These are phyloP conservation scores for Herpetomonas muscarum DNA, from an alignment of 208 protist species.

Conservation along the genomic window DNA sequence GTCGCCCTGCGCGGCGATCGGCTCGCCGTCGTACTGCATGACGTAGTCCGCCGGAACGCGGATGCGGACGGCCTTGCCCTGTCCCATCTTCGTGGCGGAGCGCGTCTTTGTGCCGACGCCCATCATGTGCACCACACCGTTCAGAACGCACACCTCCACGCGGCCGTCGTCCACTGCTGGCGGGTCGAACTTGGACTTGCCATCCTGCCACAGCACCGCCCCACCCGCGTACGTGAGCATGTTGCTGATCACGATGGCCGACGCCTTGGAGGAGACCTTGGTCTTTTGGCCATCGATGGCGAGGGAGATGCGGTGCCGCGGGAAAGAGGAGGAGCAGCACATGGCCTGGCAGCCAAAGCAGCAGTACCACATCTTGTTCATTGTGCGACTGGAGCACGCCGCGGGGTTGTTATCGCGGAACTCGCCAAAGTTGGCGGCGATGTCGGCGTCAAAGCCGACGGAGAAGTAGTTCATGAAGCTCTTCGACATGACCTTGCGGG, in stretches of 20 bases:
- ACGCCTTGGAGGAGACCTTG: constrained; percentile 26
- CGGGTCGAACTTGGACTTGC: constrained; percentile 11
- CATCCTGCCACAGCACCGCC: constrained; percentile 43
- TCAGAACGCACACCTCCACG: constrained; percentile 32
- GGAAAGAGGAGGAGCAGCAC: constrained; percentile 25
- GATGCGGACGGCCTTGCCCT: constrained; percentile 29
- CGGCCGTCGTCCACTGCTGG: constrained; percentile 32
- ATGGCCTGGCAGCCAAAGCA: constrained; percentile 43
- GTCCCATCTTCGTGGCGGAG: constrained; percentile 29
- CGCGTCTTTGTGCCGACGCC: constrained; percentile 39
- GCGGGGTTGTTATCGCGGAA: constrained; percentile 43
- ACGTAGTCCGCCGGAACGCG: constrained; percentile 34
- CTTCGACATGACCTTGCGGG: constrained; percentile 7
- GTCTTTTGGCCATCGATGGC: constrained; percentile 23
- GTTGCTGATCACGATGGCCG: constrained; percentile 49
- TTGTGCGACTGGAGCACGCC: constrained; percentile 26
- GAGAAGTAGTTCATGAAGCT: constrained; percentile 72
- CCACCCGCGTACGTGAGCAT: constrained; percentile 53
- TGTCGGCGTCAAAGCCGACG: constrained; percentile 55
- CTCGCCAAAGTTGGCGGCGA: constrained; percentile 35
- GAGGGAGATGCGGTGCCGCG: constrained; percentile 21
- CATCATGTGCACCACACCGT: constrained; percentile 56
- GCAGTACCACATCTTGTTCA: constrained; percentile 66
- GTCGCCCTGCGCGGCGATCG: constrained; percentile 26
- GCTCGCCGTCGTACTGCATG: constrained; percentile 69